Evolutionary conservation across 306 rosid species (phyloP), one percentile per base, ranked within the genome.

Genomic region (Dryas drummondii): DNA sequence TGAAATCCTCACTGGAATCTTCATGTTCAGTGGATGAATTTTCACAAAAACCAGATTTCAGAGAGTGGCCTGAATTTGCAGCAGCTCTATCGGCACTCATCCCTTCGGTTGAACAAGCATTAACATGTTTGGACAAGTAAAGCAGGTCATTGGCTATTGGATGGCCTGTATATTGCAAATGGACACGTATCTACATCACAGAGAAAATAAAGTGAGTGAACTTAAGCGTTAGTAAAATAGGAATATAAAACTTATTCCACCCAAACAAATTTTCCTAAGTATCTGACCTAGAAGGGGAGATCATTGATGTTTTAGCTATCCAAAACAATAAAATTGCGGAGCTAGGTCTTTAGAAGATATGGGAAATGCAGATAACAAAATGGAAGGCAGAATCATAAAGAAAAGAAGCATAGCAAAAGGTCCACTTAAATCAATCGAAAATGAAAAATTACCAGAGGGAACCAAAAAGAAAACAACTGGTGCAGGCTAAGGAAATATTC

Each of bases 121-220:
- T 64, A 9, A 75, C 72, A 73, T 82, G 77, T 72, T 91, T 80
- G 63, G 91, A 83, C 54, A 89, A 83, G 87, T 93, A 93, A 52
- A 91, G 88, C 79, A 70, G 50, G 78, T 91, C 98, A 64, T 93
- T 93, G 80, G 96, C 97, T 78, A 93, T 93, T 57, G 97, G 96
- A 79, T 91, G 91, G 66, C 96, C 98, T 6, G 82, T 70, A 76
- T 78, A 76, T 80, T 88, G 93, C 82, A 93, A 87, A 86, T 88
- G 96, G 67, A 91, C 98, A 13, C 97, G 94, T 75, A 93, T 91
- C 96, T 93, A 69, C 88, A 73, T 67, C 66, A 79, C n/a, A 74
- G 68, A 68, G 1, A 32, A 32, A 32, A 2, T 32, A 57, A n/a
- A 37, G 52, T 41, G 32, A 62, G 32, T 32, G 37, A 32, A 32